A percentile compares a stretch with the other conserved stretches of the same genome.
These are phyloP conservation scores for Fusarium longipes DNA, from an alignment of 2,329 filamentous ascomycete species.

Conservation along the genomic window DNA sequence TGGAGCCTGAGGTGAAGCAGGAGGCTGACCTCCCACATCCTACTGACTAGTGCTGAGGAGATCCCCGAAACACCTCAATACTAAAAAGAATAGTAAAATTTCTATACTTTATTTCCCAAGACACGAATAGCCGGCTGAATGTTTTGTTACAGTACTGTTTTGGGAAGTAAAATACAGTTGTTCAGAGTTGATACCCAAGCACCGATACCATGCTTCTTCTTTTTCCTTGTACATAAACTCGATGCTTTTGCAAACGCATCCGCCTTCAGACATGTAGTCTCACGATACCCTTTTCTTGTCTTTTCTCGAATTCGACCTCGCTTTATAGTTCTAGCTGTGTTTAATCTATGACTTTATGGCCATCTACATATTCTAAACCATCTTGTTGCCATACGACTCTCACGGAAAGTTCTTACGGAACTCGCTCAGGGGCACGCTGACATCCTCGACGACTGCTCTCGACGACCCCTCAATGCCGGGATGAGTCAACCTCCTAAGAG, in stretches of 20 bases:
- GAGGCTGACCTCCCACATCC: background rate
- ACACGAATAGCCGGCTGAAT: constrained; percentile 20
- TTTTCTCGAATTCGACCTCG: background rate
- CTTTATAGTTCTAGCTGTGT: constrained; percentile 34
- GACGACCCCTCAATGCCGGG: constrained; percentile 44
- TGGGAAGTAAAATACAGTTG: constrained; percentile 5
- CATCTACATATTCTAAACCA: constrained; percentile 1
- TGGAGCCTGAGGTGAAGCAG: background rate
- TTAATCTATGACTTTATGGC: constrained; percentile 36
- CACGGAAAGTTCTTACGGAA: constrained; percentile 51
- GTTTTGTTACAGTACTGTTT: constrained; percentile 5
- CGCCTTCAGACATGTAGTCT: constrained; percentile 31
- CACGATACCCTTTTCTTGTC: constrained; percentile 42
- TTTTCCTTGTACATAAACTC: constrained; percentile 6
- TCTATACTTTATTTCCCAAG: background rate
- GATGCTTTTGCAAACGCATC: constrained; percentile 12
- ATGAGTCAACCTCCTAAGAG: constrained; percentile 56
- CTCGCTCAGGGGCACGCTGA: constrained; percentile 55
- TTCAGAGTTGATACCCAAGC: constrained; percentile 18
- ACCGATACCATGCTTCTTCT: constrained; percentile 23
- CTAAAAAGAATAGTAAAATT: background rate
- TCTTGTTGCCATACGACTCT: background rate
- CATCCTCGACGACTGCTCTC: constrained; percentile 56
- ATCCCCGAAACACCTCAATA: constrained; percentile 17
- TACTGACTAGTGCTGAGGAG: constrained; percentile 7